Conservation (phyloP, 169 alveolate genomes). For the Eimeria necatrix region DNA sequence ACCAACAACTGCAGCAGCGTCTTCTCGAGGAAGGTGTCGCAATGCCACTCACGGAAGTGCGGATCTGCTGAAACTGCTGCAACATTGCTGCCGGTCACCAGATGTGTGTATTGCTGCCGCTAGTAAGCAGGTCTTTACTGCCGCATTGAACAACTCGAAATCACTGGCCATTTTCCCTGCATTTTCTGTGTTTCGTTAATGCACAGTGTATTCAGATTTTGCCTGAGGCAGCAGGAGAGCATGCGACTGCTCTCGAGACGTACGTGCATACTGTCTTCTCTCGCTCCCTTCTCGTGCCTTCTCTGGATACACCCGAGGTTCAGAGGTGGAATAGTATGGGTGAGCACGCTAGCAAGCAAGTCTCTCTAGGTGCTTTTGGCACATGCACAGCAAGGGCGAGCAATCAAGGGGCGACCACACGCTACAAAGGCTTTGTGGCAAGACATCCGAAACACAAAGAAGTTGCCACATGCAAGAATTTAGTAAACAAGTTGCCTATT, state of each 20-base stretch:
- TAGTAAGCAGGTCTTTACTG: not conserved
- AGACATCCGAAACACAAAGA: too few relatives aligned
- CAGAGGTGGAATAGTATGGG: not conserved
- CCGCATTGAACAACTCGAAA: not conserved
- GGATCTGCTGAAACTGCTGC: not conserved
- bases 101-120: not conserved
- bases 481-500: too few relatives aligned
- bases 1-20: not conserved
- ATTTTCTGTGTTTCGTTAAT: not conserved
- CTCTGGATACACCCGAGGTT: constrained; percentile 24
- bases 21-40: constrained; percentile 11
- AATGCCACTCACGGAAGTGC: not conserved
- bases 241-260: constrained; percentile 42
- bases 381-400: not conserved
- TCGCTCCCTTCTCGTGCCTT: constrained; percentile 55
- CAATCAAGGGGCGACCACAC: too few relatives aligned
- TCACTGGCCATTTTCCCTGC: not conserved
- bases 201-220: constrained; percentile 8
- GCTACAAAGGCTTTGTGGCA: too few relatives aligned
- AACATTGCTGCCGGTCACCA: not conserved
- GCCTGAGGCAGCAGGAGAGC: not conserved
- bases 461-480: too few relatives aligned
- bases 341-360: not conserved
- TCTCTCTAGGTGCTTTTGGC: not conserved
- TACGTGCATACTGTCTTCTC: constrained; percentile 15